Conservation (phyloP, 2,329 filamentous ascomycete species). For the Fusarium pseudograminearum region DNA sequence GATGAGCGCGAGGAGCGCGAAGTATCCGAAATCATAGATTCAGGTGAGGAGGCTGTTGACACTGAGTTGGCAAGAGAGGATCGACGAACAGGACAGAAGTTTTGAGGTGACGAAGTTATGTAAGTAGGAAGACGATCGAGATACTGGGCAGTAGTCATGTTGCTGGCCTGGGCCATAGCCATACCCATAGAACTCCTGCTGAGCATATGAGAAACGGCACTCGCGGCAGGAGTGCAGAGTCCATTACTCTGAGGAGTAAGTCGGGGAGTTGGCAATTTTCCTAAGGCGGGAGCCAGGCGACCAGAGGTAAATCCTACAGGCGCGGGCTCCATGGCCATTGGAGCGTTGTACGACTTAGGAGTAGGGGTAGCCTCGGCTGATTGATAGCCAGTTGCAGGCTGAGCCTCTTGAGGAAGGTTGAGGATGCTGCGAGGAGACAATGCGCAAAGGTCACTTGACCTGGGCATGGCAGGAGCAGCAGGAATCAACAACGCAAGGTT, state of each 20-base stretch:
- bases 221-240: conserved; percentile 71
- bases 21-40: conserved; percentile 75
- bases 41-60: conserved; percentile 73
- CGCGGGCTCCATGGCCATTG: conserved; percentile 61
- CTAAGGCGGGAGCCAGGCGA: conserved; percentile 64
- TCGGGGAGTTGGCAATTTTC: conserved; percentile 69
- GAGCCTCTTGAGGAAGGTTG: conserved; percentile 57
- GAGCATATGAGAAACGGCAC: conserved; percentile 63
- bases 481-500: conserved; percentile 68
- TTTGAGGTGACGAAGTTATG: conserved; percentile 65
- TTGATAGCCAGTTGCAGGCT: conserved; percentile 52
- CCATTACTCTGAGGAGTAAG: conserved; percentile 68
- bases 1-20: conserved; percentile 73
- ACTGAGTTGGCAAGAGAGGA: conserved; percentile 73
- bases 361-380: conserved; percentile 56
- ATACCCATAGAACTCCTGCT: conserved; percentile 67
- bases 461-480: conserved; percentile 46
- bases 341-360: conserved; percentile 56
- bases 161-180: conserved; percentile 68
- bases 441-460: conserved; percentile 53
- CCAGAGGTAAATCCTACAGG: conserved; percentile 60
- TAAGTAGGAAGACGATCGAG: conserved; percentile 65
- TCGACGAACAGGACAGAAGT: conserved; percentile 63
- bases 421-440: conserved; percentile 59
- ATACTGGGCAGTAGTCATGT: conserved; percentile 59